Evolutionary conservation across 192 early-diverging fungal species (phyloP).

Genomic region (Physocladia obscura): DNA sequence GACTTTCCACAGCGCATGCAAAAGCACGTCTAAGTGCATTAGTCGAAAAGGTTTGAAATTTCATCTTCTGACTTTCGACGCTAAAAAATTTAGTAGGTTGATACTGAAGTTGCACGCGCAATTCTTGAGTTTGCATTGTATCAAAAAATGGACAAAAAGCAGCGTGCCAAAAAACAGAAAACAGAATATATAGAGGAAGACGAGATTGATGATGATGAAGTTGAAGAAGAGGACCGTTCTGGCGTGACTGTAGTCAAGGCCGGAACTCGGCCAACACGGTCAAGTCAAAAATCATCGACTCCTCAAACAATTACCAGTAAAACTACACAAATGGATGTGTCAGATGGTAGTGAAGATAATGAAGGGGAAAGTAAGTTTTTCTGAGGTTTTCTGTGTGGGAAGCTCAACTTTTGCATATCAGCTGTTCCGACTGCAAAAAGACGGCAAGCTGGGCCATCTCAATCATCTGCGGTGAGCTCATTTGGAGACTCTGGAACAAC

Average conservation of each 20-base stretch:
- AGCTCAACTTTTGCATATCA: too few relatives aligned
- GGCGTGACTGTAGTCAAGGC: not conserved
- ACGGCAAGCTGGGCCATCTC: too few relatives aligned
- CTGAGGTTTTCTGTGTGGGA: not conserved
- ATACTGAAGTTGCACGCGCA: slow-evolving; percentile 79
- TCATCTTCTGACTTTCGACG: not conserved
- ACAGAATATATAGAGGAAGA: slow-evolving; percentile 29
- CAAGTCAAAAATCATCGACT: not conserved
- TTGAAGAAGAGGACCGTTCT: slow-evolving; percentile 22
- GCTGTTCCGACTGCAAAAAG: too few relatives aligned
- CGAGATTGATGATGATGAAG: slow-evolving; percentile 21
- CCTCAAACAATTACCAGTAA: too few relatives aligned
- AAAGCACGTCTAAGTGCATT: slow-evolving; percentile 80
- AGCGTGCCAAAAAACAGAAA: slow-evolving; percentile 17
- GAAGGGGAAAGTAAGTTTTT: slow-evolving; percentile 15
- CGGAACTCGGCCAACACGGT: not conserved
- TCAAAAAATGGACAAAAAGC: slow-evolving; percentile 73
- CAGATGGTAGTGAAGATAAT: slow-evolving; percentile 11
- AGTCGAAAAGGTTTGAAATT: slow-evolving; percentile 64
- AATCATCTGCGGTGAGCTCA: slow-evolving; percentile 18
- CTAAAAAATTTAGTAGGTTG: slow-evolving; percentile 42
- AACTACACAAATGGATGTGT: too few relatives aligned
- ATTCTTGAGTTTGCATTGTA: slow-evolving; percentile 89
- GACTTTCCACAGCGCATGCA: slow-evolving; percentile 93
- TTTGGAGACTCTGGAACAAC: slow-evolving; percentile 4